A percentile compares a stretch with the other conserved stretches of the same genome.
phyloP scores from a whole-genome alignment of 352 stramenopile species.

The Globisporangium parvum region DNA sequence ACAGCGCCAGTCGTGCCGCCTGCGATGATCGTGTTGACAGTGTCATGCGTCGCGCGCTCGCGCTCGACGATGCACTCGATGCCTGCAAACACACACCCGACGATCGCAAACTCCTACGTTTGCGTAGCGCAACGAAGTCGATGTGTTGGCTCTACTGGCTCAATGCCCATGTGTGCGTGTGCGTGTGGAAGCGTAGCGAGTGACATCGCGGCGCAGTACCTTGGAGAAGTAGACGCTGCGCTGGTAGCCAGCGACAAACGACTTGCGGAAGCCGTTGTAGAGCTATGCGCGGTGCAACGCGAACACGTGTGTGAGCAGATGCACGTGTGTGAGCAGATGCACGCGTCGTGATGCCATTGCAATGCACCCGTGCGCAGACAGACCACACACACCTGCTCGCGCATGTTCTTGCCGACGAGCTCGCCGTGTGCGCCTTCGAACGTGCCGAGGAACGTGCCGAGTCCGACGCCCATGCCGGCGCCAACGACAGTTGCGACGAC shows the following conservation, averaged over 20 bases:
- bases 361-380: neutral
- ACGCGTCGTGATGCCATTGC: neutral
- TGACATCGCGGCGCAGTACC: slow-evolving; percentile 15
- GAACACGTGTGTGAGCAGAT: neutral
- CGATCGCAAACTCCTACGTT: slow-evolving; percentile 74
- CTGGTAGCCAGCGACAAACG: slow-evolving; percentile 62
- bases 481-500: slow-evolving; percentile 68
- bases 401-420: slow-evolving; percentile 80
- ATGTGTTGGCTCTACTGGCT: neutral
- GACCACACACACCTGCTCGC: slow-evolving; percentile 52
- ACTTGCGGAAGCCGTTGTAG: slow-evolving; percentile 82
- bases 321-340: neutral
- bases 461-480: slow-evolving; percentile 67
- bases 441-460: slow-evolving; percentile 83
- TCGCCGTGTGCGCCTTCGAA: slow-evolving; percentile 85
- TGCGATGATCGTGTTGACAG: slow-evolving; percentile 72
- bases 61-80: slow-evolving; percentile 83
- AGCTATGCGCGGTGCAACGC: slow-evolving; percentile 38
- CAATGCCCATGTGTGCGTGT: neutral
- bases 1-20: slow-evolving; percentile 58
- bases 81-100: slow-evolving; percentile 74
- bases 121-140: neutral
- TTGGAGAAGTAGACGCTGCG: slow-evolving; percentile 87
- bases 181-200: neutral
- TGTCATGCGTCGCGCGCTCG: slow-evolving; percentile 70